phyloP scores from a whole-genome alignment of 192 early-diverging fungal species.

The Coemansia nantahalensis region DNA sequence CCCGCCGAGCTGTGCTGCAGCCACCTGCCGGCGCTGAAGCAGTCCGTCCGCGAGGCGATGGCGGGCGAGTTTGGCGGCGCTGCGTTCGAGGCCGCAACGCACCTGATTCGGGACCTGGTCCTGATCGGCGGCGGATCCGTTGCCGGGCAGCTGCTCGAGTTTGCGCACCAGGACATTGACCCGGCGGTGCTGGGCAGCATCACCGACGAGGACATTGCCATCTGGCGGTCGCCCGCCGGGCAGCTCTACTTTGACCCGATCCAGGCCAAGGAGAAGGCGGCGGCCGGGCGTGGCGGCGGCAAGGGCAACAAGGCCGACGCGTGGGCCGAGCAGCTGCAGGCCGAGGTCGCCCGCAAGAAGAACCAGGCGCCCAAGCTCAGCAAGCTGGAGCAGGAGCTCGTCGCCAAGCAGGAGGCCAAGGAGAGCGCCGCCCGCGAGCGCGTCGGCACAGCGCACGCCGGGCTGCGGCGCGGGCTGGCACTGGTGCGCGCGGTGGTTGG shows the following conservation, averaged over 20 bases:
- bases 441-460: constrained; percentile 56
- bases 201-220: constrained; percentile 25
- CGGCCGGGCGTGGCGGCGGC: not conserved
- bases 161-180: constrained; percentile 23
- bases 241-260: constrained; percentile 40
- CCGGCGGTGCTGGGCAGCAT: constrained; percentile 18
- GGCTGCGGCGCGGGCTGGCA: constrained; percentile 62
- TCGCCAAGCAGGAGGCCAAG: constrained; percentile 67
- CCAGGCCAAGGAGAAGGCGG: constrained; percentile 3
- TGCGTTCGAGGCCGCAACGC: constrained; percentile 9
- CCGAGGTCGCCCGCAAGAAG: constrained; percentile 26
- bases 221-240: constrained; percentile 33
- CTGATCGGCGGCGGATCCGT: constrained; percentile 29
- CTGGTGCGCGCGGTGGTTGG: constrained; percentile 62
- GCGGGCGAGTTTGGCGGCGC: constrained; percentile 23
- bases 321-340: constrained; percentile 41
- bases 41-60: constrained; percentile 50
- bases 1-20: constrained; percentile 61
- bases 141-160: constrained; percentile 32
- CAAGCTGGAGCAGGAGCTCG: constrained; percentile 67
- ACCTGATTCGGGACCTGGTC: constrained; percentile 27
- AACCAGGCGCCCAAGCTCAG: constrained; percentile 25
- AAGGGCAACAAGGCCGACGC: constrained; percentile 22
- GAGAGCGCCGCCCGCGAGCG: constrained; percentile 69
- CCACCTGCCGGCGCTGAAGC: constrained; percentile 42